phyloP scores from a whole-genome alignment of 768 basidiomycete species.

The Neoboletus subvelutipes region DNA sequence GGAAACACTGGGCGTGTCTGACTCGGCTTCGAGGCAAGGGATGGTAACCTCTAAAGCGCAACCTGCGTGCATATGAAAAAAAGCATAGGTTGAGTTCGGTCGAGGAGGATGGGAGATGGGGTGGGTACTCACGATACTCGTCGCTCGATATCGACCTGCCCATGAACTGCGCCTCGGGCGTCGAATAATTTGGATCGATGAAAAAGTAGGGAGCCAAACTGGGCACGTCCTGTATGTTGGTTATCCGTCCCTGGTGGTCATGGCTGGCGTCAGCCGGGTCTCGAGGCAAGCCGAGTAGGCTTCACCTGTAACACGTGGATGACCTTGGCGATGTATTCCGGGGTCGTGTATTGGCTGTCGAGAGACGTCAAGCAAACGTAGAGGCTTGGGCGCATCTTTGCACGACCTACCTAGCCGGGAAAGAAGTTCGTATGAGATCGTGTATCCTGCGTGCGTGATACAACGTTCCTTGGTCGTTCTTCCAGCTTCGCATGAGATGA shows the following conservation, averaged over 20 bases:
- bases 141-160: conserved; percentile 39
- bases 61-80: not conserved
- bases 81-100: not conserved
- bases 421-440: conserved; percentile 50
- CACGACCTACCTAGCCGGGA: conserved; percentile 52
- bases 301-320: conserved; percentile 61
- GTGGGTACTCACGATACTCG: conserved; percentile 43
- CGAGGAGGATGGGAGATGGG: too few species aligned
- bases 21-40: not conserved
- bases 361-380: not conserved
- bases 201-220: conserved; percentile 76
- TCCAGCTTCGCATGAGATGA: conserved; percentile 62
- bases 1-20: not conserved
- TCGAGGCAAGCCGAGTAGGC: not conserved
- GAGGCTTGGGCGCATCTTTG: not conserved
- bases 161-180: conserved; percentile 57
- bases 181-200: conserved; percentile 57
- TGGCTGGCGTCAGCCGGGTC: not conserved
- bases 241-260: conserved; percentile 62
- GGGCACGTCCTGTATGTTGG: conserved; percentile 71
- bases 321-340: conserved; percentile 62
- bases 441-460: conserved; percentile 55
- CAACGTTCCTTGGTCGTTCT: conserved; percentile 49
- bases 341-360: conserved; percentile 45
- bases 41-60: conserved; percentile 9